Base-by-base conservation (phyloP, 2,329 filamentous ascomycete species). In the Sporothrix phasma region DNA sequence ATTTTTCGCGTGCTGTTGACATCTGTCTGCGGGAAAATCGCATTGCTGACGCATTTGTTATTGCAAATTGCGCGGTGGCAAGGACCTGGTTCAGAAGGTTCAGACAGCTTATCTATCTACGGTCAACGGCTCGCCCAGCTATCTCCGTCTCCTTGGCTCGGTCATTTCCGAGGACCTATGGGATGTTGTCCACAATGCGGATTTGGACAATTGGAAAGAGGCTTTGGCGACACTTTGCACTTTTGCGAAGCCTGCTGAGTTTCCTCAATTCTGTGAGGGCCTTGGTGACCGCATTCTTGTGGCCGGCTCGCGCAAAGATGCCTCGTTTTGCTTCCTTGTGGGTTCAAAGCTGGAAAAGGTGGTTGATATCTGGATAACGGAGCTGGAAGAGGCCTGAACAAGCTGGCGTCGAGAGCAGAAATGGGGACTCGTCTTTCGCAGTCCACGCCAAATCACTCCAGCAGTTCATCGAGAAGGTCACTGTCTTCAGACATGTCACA, bases 311-410 rank as follows among this genome's bases (percentile, higher is more conserved):
- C 84, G 90, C 67, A 93, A 96, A 74, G 90, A 99, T 75, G 94
- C 94, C 39, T 92, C 91, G 0, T 96, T 99, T 82, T 99, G 95
- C 76, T 99, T 92, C 76, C 79, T 99, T 66, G 92, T 93, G 51
- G 93, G 94, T 66, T 96, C 93, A 19, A 97, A 97, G 78, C 82
- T 99, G 4, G 93, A 99, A 76, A 99, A 99, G 82, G 93, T 97
- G 26, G 90, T 97, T 53, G 83, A 83, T 41, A 97, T 97, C 72
- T 99, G 94, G 94, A 88, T 93, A 62, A 82, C 89, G 60, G 92
- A 97, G 75, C 84, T 97, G 17, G 84, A 91, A 69, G 92, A 97
- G 76, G 84, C 86, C n/a, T 26, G 92, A 97, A 75, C 84, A 88
- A 70, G 85, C 86, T 51, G 86, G 85, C 13, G 79, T 95, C 67